Percentiles rank a stretch among this genome's conserved stretches.
These are phyloP conservation scores for Auricularia cornea DNA, from an alignment of 768 basidiomycete genomes.

Conservation along the genomic window DNA sequence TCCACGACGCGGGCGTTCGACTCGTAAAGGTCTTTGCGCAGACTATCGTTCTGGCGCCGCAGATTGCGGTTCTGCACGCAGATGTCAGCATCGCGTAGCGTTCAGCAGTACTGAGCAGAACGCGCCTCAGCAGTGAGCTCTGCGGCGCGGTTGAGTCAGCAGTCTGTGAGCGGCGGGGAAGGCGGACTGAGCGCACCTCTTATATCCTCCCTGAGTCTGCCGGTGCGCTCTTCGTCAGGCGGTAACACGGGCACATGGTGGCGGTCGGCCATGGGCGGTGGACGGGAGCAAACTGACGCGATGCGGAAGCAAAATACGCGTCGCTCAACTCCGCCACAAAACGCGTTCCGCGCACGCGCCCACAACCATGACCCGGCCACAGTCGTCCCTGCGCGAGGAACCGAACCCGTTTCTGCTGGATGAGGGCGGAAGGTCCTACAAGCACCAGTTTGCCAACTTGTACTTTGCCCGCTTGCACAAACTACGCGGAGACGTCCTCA, in stretches of 20 bases:
- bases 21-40: neutral
- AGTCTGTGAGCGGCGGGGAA: neutral
- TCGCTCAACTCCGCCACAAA: neutral
- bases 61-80: neutral
- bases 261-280: too few relatives aligned
- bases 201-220: neutral
- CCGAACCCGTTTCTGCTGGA: conserved; percentile 32
- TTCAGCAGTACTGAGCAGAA: too few relatives aligned
- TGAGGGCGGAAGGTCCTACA: conserved; percentile 43
- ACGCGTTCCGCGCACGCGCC: neutral
- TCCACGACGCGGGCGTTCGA: neutral
- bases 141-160: too few relatives aligned
- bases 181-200: neutral
- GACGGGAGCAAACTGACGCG: too few relatives aligned
- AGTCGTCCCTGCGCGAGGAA: neutral
- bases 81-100: too few relatives aligned
- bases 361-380: neutral
- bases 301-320: neutral
- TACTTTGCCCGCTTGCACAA: conserved; percentile 54
- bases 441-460: conserved; percentile 64
- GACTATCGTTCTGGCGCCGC: neutral
- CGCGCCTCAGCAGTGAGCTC: too few relatives aligned
- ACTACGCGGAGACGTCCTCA: conserved; percentile 39
- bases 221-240: neutral
- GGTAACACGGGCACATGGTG: neutral